Evolutionary conservation across 805 yeast species (phyloP), one percentile per base, ranked within the genome.

Genomic region (Candida broadrunensis): DNA sequence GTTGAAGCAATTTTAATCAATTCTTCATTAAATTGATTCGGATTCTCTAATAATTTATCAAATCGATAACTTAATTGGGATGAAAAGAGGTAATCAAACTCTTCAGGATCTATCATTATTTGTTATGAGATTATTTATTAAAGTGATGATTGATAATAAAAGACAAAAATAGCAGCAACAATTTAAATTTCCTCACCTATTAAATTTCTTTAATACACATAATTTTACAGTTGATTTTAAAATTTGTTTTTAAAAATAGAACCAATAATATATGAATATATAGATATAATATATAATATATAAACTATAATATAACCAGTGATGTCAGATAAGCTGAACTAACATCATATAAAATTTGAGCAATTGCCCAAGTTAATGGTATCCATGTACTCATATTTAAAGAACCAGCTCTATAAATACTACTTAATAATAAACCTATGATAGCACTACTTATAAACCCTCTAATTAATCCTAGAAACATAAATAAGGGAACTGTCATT

Each of bases 371-470:
- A 41, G 85, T 76, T 49, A 91, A 74, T 0, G 99, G 98, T 6
- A 91, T 80, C 99, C 99, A 91, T 0, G 97, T 87, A 11, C 95
- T 83, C 95, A 93, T 87, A 17, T 85, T 77, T 52, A 91, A 80
- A 18, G 84, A 72, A 0, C 96, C 96, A 0, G 95, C 81, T 40
- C 75, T 70, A 63, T 90, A 90, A 6, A 89, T 75, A 1, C 88
- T 85, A 26, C 83, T 83, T 14, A 86, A 55, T 47, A 93, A 56
- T 11, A 89, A 67, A 0, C 97, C 97, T 31, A 85, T 72, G 5
- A 88, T 70, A 1, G 90, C 79, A 0, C 97, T 98, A 1, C 83
- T 67, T 2, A 80, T 63, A 33, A 86, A 67, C 0, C 85, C 97
- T 51, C 80, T 87, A 0, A 75, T 50, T 5, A 78, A 70, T 0